Conservation (phyloP, 768 basidiomycete genomes). For the Daedaleopsis nitida region DNA sequence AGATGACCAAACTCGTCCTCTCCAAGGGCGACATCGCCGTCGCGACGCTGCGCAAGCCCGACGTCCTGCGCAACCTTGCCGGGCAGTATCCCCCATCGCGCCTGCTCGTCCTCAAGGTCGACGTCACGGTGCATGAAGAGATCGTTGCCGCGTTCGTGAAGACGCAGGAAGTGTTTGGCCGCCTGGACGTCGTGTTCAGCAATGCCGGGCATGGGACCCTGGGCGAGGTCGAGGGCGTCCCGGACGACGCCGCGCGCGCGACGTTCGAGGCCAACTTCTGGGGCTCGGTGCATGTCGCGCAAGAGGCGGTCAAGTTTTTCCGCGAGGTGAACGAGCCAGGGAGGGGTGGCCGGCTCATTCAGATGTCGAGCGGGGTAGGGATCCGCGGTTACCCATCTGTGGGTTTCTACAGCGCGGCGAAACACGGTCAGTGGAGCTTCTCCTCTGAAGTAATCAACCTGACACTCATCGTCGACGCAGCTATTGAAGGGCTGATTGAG, state of each 20-base stretch:
- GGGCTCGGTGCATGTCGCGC: constrained; percentile 21
- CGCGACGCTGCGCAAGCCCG: constrained; percentile 31
- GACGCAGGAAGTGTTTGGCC: constrained; percentile 39
- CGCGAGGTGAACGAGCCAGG: constrained; percentile 28
- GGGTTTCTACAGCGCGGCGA: constrained; percentile 28
- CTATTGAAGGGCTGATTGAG: constrained; percentile 39
- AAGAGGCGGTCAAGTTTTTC: constrained; percentile 32
- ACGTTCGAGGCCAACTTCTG: constrained; percentile 40
- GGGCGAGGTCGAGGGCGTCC: constrained; percentile 41
- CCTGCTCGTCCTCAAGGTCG: constrained; percentile 41
- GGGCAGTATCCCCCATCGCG: constrained; percentile 31
- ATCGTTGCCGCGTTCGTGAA: constrained; percentile 38
- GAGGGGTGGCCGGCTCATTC: constrained; percentile 38
- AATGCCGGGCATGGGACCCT: constrained; percentile 40
- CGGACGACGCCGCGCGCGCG: constrained; percentile 31
- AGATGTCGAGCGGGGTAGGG: constrained; percentile 37
- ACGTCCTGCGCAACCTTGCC: constrained; percentile 21
- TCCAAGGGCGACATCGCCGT: constrained; percentile 27
- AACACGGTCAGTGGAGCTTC: constrained; percentile 17
- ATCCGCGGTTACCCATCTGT: constrained; percentile 19
- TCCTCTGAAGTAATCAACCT: background rate
- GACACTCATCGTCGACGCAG: background rate
- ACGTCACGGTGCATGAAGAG: constrained; percentile 37
- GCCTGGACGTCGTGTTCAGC: constrained; percentile 48
- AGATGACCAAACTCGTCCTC: constrained; percentile 24